phyloP scores from a whole-genome alignment of 2,329 filamentous ascomycete species.

The Zymoseptoria passerinii region DNA sequence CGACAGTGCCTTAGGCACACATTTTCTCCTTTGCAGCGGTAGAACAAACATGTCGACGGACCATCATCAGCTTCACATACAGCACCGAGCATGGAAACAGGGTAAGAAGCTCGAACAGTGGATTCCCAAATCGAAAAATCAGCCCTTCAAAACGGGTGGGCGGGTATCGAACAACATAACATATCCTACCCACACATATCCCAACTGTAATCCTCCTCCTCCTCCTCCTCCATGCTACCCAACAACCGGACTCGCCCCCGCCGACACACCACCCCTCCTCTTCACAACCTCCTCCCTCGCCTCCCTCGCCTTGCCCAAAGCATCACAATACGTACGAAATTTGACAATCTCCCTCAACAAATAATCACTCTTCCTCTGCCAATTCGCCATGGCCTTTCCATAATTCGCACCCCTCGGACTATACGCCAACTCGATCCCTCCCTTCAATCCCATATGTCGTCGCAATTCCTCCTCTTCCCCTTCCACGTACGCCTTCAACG shows the following conservation, averaged over 20 bases:
- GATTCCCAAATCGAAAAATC: too few species aligned
- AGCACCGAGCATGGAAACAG: too few species aligned
- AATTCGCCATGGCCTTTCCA: conserved; percentile 82
- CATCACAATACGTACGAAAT: conserved; percentile 90
- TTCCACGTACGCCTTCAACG: conserved; percentile 69
- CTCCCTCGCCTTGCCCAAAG: conserved; percentile 60
- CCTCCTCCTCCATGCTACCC: too few species aligned
- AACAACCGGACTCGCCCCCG: background rate
- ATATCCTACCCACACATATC: too few species aligned
- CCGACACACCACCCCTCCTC: conserved; percentile 8
- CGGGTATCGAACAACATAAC: too few species aligned
- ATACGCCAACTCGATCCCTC: conserved; percentile 83
- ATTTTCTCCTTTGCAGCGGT: too few species aligned
- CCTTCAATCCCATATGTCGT: conserved; percentile 78
- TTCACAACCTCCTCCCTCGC: conserved; percentile 58
- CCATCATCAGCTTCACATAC: too few species aligned
- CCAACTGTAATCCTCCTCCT: too few species aligned
- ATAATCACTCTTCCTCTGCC: conserved; percentile 93
- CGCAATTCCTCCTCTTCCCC: conserved; percentile 79
- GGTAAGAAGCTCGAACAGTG: too few species aligned
- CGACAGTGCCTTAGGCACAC: too few species aligned
- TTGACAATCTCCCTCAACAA: conserved; percentile 91
- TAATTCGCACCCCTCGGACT: conserved; percentile 75
- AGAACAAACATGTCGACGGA: too few species aligned
- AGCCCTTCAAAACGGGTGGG: too few species aligned